phyloP scores from a whole-genome alignment of 257 asterid genomes.

The Nicotiana tomentosiformis region DNA sequence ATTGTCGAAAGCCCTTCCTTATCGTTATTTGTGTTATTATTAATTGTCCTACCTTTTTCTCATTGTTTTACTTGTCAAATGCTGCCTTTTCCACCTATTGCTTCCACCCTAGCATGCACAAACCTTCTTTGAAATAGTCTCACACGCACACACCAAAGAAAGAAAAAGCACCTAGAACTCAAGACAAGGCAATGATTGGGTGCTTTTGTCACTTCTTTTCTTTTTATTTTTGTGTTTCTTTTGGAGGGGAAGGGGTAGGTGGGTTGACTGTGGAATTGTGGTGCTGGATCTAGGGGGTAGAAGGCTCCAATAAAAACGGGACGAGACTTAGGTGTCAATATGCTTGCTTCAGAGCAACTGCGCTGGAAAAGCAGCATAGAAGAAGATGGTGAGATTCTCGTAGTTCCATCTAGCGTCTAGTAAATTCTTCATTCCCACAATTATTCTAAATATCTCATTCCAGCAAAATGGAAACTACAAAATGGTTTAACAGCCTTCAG shows the following conservation, averaged over 20 bases:
- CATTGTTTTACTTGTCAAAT: not conserved
- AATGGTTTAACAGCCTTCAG: not conserved
- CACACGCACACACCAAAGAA: not conserved
- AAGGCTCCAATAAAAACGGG: not conserved
- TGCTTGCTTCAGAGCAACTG: not conserved
- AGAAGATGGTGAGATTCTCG: not conserved
- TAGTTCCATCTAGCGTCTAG: not conserved
- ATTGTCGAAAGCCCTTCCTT: not conserved
- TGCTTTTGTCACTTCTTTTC: not conserved
- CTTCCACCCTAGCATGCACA: not conserved
- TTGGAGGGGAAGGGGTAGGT: not conserved
- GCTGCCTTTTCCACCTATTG: not conserved
- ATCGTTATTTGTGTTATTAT: not conserved
- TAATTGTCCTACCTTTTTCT: not conserved
- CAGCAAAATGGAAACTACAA: not conserved
- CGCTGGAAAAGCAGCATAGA: not conserved
- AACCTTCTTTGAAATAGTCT: not conserved
- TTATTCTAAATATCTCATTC: not conserved
- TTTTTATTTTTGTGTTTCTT: not conserved
- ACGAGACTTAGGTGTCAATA: not conserved
- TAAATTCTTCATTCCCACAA: not conserved
- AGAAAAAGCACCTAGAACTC: not conserved
- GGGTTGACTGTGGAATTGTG: not conserved
- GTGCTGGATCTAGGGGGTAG: not conserved
- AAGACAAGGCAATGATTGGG: not conserved